Evolutionary conservation across 1,139 yeast genomes (phyloP).

Genomic region (Zhuliangozyma parablackwelliae): DNA sequence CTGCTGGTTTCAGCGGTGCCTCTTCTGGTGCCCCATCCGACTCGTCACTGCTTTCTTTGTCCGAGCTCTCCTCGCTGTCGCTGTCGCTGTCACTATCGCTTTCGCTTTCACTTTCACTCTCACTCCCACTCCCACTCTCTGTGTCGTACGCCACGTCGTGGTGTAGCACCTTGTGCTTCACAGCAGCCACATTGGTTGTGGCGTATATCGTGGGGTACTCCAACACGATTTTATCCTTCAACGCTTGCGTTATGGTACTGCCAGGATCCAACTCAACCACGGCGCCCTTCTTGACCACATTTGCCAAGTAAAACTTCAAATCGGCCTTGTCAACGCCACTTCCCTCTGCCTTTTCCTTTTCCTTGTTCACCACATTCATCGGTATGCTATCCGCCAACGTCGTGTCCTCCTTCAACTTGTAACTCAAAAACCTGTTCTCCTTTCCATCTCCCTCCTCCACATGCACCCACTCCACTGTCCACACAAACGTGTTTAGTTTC

Average conservation of each 20-base stretch:
- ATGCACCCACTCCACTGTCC: slow-evolving; percentile 78
- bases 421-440: slow-evolving; percentile 36
- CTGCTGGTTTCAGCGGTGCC: slow-evolving; percentile 15
- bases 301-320: slow-evolving; percentile 31
- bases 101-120: slow-evolving; percentile 10
- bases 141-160: slow-evolving; percentile 18
- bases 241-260: slow-evolving; percentile 33
- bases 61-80: slow-evolving; percentile 2
- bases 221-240: slow-evolving; percentile 57
- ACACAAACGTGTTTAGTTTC: slow-evolving; percentile 54
- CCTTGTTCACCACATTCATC: slow-evolving; percentile 22
- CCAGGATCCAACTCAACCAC: slow-evolving; percentile 20
- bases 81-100: slow-evolving; percentile 6
- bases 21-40: slow-evolving; percentile 14
- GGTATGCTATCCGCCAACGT: slow-evolving; percentile 38
- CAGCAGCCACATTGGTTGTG: slow-evolving; percentile 15
- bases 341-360: slow-evolving; percentile 1
- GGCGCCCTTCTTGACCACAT: slow-evolving; percentile 23
- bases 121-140: slow-evolving; percentile 7
- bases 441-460: slow-evolving; percentile 15
- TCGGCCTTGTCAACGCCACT: slow-evolving; percentile 14
- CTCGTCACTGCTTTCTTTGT: slow-evolving; percentile 8
- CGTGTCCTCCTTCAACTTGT: slow-evolving; percentile 40
- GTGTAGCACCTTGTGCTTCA: slow-evolving; percentile 12
- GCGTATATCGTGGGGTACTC: slow-evolving; percentile 75